These are phyloP conservation scores for Colletotrichum brevisporum DNA, from an alignment of 2,329 filamentous ascomycete species.

Conservation along the genomic window DNA sequence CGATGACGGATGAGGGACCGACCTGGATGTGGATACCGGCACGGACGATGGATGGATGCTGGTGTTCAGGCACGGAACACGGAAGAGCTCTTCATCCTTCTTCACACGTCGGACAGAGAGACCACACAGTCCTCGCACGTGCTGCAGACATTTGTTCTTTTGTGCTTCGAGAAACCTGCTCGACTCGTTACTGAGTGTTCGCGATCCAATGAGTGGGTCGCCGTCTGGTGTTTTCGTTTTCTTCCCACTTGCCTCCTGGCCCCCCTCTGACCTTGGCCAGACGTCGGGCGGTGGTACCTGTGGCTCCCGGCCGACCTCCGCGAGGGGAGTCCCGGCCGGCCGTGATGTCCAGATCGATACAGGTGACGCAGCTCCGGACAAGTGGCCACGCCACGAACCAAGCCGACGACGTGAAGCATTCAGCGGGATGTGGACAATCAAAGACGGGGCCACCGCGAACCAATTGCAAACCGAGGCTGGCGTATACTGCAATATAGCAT, in stretches of 20 bases:
- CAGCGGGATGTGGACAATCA: slow-evolving; percentile 33
- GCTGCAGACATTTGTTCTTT: slow-evolving; percentile 27
- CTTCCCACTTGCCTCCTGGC: slow-evolving; percentile 12
- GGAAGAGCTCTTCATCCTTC: no score
- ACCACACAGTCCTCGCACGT: slow-evolving; percentile 16
- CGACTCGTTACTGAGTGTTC: slow-evolving; percentile 21
- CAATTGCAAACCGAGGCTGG: background rate
- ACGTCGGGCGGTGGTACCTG: slow-evolving; percentile 1
- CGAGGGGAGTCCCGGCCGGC: slow-evolving; percentile 33
- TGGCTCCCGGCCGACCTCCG: slow-evolving; percentile 7
- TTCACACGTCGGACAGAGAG: no score
- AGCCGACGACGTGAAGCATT: background rate
- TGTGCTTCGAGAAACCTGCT: slow-evolving; percentile 32
- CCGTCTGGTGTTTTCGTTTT: background rate
- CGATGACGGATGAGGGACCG: background rate
- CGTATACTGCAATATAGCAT: no score
- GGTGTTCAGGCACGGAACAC: slow-evolving; percentile 10
- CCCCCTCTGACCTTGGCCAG: background rate
- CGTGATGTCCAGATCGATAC: slow-evolving; percentile 28
- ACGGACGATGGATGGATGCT: slow-evolving; percentile 30
- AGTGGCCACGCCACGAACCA: slow-evolving; percentile 6
- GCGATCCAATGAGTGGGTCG: slow-evolving; percentile 5
- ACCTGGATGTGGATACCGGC: slow-evolving; percentile 8
- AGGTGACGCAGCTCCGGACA: slow-evolving; percentile 27
- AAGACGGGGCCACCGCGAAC: background rate